Evolutionary conservation across 1,139 yeast species (phyloP), one percentile per base, ranked within the genome.

Genomic region (Ogataea hybrid): DNA sequence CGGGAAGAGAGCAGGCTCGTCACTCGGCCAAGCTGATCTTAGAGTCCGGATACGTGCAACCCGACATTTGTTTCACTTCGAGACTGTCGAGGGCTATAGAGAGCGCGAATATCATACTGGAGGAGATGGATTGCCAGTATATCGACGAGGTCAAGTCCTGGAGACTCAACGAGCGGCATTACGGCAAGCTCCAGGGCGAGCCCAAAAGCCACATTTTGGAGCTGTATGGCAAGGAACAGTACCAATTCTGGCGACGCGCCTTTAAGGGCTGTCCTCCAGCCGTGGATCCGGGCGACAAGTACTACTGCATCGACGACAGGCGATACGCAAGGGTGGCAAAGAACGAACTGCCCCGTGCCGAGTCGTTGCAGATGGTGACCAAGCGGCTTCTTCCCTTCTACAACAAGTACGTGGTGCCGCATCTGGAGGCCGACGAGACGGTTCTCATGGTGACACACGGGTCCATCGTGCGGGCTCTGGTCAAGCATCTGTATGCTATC

Each of bases 101-200:
- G 52, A 83, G 90, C 0, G 82, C 84, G 10, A 70, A 76, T 39
- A 75, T 80, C 4, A 79, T 84, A 16, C 60, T 80, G 18, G 71
- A 75, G 22, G 69, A 69, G 33, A 52, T 77, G 49, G 60, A 69
- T 38, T 57, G 69, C 41, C 55, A 65, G 25, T 78, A 77, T 69
- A 54, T 77, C 34, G 81, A 77, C 51, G 69, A 71, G 33, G 48
- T 61, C 41, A 75, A 77, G 58, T 68, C 77, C 5, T 85, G 94
- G 92, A 71, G 87, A 54, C 63, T 84, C 48, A 84, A 84, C 59
- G 92, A 84, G 58, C 72, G 94, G 46, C 94, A 84, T 61, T 84
- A 85, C 59, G 95, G 95, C 1, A 68, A 74, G 25, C 74, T 83
- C 59, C 94, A 84, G 62, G 92, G 92, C n/a, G 67, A 72, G 34